Conservation (phyloP, 345 rosid species). For the Eucalyptus sp. region DNA sequence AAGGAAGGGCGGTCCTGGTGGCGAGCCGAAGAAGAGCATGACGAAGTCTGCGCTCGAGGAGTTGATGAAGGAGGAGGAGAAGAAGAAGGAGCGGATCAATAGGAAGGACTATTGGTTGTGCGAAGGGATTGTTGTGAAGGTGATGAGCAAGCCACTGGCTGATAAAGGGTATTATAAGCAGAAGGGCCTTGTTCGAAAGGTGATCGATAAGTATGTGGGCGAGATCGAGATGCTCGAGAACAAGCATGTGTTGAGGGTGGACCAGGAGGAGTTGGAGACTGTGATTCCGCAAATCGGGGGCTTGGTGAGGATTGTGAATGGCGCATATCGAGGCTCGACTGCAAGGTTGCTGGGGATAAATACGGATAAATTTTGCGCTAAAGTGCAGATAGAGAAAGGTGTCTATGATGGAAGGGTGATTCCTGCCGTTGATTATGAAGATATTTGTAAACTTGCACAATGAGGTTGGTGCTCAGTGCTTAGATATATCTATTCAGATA, state of each 20-base stretch:
- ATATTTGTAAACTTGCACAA: conserved; percentile 66
- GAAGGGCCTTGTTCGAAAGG: conserved; percentile 76
- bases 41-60: conserved; percentile 60
- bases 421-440: conserved; percentile 78
- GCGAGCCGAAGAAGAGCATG: conserved; percentile 17
- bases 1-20: conserved; percentile 9
- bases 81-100: conserved; percentile 64
- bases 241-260: conserved; percentile 75
- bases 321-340: conserved; percentile 70
- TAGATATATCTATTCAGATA: background rate
- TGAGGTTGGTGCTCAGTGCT: conserved; percentile 2
- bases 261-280: conserved; percentile 95
- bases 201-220: conserved; percentile 75
- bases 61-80: conserved; percentile 90
- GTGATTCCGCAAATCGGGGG: conserved; percentile 89
- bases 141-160: conserved; percentile 72
- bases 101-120: conserved; percentile 88
- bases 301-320: conserved; percentile 73
- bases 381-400: conserved; percentile 89
- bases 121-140: conserved; percentile 79
- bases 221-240: conserved; percentile 78
- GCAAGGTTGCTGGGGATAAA: conserved; percentile 76
- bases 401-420: conserved; percentile 84
- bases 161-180: conserved; percentile 86
- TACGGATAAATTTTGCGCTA: conserved; percentile 74